Evolutionary conservation across 148 eudicot species (phyloP), one percentile per base, ranked within the genome.

Genomic region (Arctostaphylos glauca): DNA sequence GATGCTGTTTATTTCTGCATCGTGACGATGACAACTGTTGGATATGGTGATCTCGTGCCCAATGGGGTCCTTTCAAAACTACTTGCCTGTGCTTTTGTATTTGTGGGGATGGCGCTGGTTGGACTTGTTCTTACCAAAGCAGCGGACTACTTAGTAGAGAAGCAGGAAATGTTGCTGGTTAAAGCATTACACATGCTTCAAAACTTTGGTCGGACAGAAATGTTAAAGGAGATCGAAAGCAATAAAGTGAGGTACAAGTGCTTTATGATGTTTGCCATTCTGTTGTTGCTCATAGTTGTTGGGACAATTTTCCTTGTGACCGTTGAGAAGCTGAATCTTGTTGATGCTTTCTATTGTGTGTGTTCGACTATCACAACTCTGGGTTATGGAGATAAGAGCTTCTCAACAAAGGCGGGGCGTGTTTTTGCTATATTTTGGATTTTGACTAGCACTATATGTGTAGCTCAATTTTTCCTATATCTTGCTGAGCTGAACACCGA

Each of bases 1-100:
- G 99, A 96, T 88, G 88, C 98, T 78, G 90, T 96, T 21, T 96
- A 96, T 87, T 91, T 94, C 66, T 92, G 95, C 68, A 84, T 96
- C 10, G 98, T 96, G 48, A 96, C 99, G 14, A 96, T 94, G 98
- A 96, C 98, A 13, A 93, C 97, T 6, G 98, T 94, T 43, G 99
- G 99, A 14, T 96, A 96, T 64, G 99, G 99, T 75, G 99, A 96
- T 85, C 93, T 94, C 8, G 92, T 91, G 48, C 99, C 99, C 7
- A 76, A 85, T 60, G 89, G 89, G 47, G 76, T 64, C 10, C 53
- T 75, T 9, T 71, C 94, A 9, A 96, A 96, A 87, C 95, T 96
- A 52, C 92, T 96, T 56, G 93, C 99, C 13, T 94, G 98, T 86
- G 92, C 84, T 25, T 94, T 92, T 85, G 99, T 94, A 67, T 96